Evolutionary conservation across 495 filamentous ascomycete genomes (phyloP).

Genomic region (Lichenothelia convexa): DNA sequence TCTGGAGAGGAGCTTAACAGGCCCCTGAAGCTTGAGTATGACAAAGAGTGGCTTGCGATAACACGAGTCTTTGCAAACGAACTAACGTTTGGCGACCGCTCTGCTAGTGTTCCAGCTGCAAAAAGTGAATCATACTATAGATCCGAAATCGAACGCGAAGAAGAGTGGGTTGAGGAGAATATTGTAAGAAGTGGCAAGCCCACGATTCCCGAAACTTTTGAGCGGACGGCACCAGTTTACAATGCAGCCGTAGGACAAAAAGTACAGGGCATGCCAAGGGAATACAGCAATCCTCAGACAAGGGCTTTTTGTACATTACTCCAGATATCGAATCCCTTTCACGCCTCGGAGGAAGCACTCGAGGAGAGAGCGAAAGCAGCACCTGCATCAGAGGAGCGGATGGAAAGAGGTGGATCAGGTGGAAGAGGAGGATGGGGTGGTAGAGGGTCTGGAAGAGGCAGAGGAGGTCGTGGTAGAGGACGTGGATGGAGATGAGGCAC

Average conservation of each 20-base stretch:
- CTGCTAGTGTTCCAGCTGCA: conserved; percentile 28
- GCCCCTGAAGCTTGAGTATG: conserved; percentile 47
- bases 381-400: conserved; percentile 5
- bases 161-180: conserved; percentile 60
- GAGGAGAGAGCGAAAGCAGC: conserved; percentile 26
- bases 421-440: conserved; percentile 7
- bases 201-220: conserved; percentile 57
- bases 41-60: conserved; percentile 90
- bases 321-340: conserved; percentile 60
- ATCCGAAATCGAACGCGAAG: conserved; percentile 40
- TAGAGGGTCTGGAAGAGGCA: conserved; percentile 5
- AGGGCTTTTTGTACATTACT: conserved; percentile 56
- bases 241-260: conserved; percentile 20
- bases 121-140: conserved; percentile 44
- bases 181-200: conserved; percentile 41
- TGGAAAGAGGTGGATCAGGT: neutral
- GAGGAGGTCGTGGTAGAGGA: conserved; percentile 11
- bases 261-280: conserved; percentile 34
- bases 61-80: conserved; percentile 55
- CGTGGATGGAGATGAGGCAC: neutral
- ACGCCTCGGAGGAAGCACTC: conserved; percentile 49
- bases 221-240: conserved; percentile 53
- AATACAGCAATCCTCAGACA: conserved; percentile 76
- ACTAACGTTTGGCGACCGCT: conserved; percentile 38
- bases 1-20: conserved; percentile 6